Evolutionary conservation across 331 rosid genomes (phyloP), one percentile per base, ranked within the genome.

Genomic region (Saraca asoca): DNA sequence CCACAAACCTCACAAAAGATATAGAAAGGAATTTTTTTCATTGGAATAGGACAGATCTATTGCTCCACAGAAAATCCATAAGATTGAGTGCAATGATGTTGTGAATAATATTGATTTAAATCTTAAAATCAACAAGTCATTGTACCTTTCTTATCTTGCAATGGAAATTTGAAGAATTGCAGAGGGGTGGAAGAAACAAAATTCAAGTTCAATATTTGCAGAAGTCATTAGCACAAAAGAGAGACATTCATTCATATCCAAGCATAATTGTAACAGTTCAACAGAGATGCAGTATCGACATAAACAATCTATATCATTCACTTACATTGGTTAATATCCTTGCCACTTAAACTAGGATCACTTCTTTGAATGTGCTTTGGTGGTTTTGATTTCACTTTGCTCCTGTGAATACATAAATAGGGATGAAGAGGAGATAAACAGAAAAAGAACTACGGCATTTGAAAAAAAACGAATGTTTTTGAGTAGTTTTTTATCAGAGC

Each of bases 281-380:
- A 53, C 16, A 42, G 2, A 10, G 46, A 10, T 42, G 3, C 4
- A n/a, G n/a, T n/a, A n/a, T 42, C 11, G 46, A 42, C 11, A 8
- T 42, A 42, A 14, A 48, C 33, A 33, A 8, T 46, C 41, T 29
- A 31, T 15, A 48, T 46, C 11, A 34, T 7, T 5, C 31, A 63
- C 69, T 63, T 63, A 63, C 69, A 63, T 63, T 33, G 18, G 14
- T 8, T 20, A 11, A 53, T 48, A 62, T 63, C 48, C 11, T 46
- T 31, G 24, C 6, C 69, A 19, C 57, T 46, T 44, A 16, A 63
- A 7, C 57, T 15, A 45, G 9, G 15, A 46, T 45, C 6, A 9
- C 29, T 29, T 46, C 68, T 45, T 46, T 31, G 43, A n/a, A 31
- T 0, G 29, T 39, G 8, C 9, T 45, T 63, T 50, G 15, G 7